These are phyloP conservation scores for Mortierella claussenii DNA, from an alignment of 192 early-diverging fungal genomes.

Conservation along the genomic window DNA sequence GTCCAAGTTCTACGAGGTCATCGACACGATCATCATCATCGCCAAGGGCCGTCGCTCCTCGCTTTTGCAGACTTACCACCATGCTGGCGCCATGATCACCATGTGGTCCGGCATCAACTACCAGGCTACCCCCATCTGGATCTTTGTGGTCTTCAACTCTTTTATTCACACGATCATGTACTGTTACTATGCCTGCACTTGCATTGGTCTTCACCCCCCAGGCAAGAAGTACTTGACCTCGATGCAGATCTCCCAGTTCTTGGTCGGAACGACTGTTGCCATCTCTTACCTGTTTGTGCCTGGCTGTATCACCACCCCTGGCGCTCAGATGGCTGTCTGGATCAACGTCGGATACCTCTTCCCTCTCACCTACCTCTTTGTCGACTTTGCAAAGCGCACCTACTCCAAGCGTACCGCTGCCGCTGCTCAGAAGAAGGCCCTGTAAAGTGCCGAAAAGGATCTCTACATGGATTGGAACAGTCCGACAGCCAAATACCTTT, in stretches of 20 bases:
- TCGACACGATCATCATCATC: slow-evolving; percentile 89
- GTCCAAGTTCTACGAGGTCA: slow-evolving; percentile 82
- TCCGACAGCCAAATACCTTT: neutral
- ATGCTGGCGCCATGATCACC: slow-evolving; percentile 84
- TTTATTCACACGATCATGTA: slow-evolving; percentile 93
- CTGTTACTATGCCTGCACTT: slow-evolving; percentile 80
- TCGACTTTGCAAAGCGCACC: slow-evolving; percentile 79
- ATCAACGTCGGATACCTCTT: slow-evolving; percentile 75
- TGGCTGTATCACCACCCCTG: slow-evolving; percentile 62
- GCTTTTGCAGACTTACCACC: slow-evolving; percentile 88
- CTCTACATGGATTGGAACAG: too few relatives aligned
- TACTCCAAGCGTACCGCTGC: slow-evolving; percentile 62
- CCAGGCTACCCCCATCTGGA: slow-evolving; percentile 80
- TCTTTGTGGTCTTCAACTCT: slow-evolving; percentile 86
- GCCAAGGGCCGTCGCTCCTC: slow-evolving; percentile 81
- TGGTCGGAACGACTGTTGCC: slow-evolving; percentile 75
- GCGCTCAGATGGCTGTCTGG: slow-evolving; percentile 67
- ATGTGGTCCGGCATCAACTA: slow-evolving; percentile 81
- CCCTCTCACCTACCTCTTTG: slow-evolving; percentile 82
- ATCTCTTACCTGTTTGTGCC: slow-evolving; percentile 73
- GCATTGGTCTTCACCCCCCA: slow-evolving; percentile 78
- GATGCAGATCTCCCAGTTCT: slow-evolving; percentile 89
- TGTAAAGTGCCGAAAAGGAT: slow-evolving; percentile 3
- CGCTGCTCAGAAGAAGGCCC: slow-evolving; percentile 52
- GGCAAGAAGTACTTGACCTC: slow-evolving; percentile 84